Evolutionary conservation across 768 basidiomycete species (phyloP).

Genomic region (Erythrobasidium yunnanense): DNA sequence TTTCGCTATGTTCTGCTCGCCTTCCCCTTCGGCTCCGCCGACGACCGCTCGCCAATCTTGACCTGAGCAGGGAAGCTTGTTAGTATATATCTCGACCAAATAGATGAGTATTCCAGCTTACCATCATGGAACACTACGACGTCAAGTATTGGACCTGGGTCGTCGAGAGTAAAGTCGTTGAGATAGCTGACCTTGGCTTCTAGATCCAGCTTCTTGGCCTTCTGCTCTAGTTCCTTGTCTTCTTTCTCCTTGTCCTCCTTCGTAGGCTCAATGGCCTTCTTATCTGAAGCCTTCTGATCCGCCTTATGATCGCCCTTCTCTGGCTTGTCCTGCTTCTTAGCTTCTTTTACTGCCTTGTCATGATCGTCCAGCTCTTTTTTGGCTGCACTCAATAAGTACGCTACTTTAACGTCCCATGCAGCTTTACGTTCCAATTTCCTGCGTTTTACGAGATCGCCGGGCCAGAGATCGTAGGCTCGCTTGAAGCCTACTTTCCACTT

Average conservation of each 20-base stretch:
- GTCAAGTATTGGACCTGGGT: slow-evolving; percentile 27
- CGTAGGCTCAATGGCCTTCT: background rate
- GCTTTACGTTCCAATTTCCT: slow-evolving; percentile 22
- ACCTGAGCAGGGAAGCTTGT: background rate
- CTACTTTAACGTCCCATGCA: slow-evolving; percentile 1
- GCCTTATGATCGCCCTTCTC: no score
- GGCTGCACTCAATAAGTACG: slow-evolving; percentile 4
- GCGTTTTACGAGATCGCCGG: slow-evolving; percentile 16
- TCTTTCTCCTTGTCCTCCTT: slow-evolving; percentile 2
- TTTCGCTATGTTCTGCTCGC: slow-evolving; percentile 1
- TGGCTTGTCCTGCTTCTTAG: background rate
- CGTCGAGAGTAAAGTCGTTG: slow-evolving; percentile 14
- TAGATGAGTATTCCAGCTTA: background rate
- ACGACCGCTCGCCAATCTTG: slow-evolving; percentile 19
- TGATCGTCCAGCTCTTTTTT: slow-evolving; percentile 14
- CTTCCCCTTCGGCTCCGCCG: slow-evolving; percentile 27
- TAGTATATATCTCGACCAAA: background rate
- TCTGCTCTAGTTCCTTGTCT: background rate
- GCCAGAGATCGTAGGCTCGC: slow-evolving; percentile 28
- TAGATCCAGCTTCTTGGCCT: slow-evolving; percentile 26
- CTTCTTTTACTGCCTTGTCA: background rate
- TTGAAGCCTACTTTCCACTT: slow-evolving; percentile 28
- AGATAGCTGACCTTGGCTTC: slow-evolving; percentile 22
- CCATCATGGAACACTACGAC: slow-evolving; percentile 28
- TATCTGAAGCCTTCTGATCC: no score